Conservation (phyloP, 208 protist species). For the Acanthamoeba healyi region DNA sequence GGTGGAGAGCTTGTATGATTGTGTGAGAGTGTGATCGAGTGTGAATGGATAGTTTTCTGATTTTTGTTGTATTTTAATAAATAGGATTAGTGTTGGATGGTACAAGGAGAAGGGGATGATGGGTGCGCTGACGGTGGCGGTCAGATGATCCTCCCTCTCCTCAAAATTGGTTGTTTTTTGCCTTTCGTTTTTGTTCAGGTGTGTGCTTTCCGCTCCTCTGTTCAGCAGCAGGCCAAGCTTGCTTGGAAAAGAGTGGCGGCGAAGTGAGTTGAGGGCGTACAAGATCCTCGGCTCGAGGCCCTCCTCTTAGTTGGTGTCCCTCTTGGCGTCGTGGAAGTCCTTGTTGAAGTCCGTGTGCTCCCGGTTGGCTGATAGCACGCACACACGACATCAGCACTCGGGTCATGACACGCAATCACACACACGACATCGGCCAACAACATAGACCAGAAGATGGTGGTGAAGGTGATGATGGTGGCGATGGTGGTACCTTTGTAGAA, state of each 20-base stretch:
- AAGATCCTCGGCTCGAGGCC: no score
- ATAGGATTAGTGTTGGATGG: slow-evolving; percentile 6
- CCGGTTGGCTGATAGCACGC: slow-evolving; percentile 20
- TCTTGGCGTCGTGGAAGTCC: slow-evolving; percentile 65
- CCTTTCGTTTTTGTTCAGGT: no score
- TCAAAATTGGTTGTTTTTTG: neutral
- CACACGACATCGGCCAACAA: neutral
- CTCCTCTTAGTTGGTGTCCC: slow-evolving; percentile 14
- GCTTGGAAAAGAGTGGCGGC: no score
- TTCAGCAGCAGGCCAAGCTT: no score
- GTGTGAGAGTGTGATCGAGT: no score
- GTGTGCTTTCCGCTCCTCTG: no score
- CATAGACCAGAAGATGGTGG: neutral
- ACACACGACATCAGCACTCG: neutral
- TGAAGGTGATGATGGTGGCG: no score
- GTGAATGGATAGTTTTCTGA: no score
- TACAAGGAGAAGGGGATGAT: neutral
- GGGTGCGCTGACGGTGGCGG: no score
- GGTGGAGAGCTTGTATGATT: no score
- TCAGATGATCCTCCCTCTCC: no score
- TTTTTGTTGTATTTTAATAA: neutral
- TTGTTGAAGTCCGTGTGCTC: slow-evolving; percentile 66
- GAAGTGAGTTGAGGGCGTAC: no score
- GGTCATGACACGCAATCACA: neutral
- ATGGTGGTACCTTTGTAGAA: slow-evolving; percentile 73